phyloP scores from a whole-genome alignment of 306 rosid species.

The Pterocarpus santalinus region DNA sequence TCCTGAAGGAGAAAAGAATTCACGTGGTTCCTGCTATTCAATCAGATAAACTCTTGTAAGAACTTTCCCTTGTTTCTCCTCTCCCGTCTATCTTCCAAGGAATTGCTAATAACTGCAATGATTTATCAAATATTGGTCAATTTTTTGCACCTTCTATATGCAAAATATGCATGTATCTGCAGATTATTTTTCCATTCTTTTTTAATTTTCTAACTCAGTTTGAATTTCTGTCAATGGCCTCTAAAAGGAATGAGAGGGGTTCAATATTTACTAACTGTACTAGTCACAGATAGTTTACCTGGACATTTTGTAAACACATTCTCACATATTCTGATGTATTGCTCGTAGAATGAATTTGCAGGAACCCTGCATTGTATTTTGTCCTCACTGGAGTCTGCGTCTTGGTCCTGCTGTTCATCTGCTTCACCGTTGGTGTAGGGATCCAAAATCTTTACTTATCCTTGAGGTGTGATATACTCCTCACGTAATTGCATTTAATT shows the following conservation, averaged over 20 bases:
- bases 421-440: slow-evolving; percentile 80
- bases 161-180: slow-evolving; percentile 6
- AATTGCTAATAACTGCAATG: slow-evolving; percentile 13
- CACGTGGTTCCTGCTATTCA: slow-evolving; percentile 73
- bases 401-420: slow-evolving; percentile 89
- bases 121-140: background rate
- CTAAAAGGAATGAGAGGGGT: background rate
- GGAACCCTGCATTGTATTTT: slow-evolving; percentile 89
- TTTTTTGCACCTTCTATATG: slow-evolving; percentile 4
- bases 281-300: slow-evolving; percentile 17
- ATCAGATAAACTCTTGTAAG: slow-evolving; percentile 78
- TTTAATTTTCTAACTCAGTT: background rate
- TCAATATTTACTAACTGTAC: background rate
- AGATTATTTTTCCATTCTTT: background rate
- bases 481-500: slow-evolving; percentile 22
- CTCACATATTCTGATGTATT: slow-evolving; percentile 45
- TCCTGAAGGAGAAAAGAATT: slow-evolving; percentile 70
- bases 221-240: slow-evolving; percentile 31
- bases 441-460: slow-evolving; percentile 81
- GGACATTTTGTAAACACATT: background rate
- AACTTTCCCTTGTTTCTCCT: slow-evolving; percentile 15
- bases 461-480: slow-evolving; percentile 67
- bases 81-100: background rate
- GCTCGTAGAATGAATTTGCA: slow-evolving; percentile 72
- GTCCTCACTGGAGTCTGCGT: slow-evolving; percentile 90